These are phyloP conservation scores for Neonectria ditissima DNA, from an alignment of 2,329 filamentous ascomycete genomes.

Conservation along the genomic window DNA sequence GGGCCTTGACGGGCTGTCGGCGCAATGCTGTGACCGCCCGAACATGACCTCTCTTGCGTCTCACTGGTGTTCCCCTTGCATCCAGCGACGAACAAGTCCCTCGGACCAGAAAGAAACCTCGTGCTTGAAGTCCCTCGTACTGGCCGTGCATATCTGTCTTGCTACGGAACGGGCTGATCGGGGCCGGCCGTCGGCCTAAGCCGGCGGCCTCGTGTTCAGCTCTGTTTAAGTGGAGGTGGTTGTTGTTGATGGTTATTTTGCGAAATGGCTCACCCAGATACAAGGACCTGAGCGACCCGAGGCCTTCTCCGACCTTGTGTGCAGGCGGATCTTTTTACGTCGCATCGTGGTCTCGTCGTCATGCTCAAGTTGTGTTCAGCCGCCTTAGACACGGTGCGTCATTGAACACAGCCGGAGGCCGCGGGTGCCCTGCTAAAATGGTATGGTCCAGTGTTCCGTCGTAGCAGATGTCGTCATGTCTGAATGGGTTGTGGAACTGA, in stretches of 20 bases:
- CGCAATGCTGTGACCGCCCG: not conserved
- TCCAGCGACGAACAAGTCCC: not conserved
- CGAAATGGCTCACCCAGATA: not conserved
- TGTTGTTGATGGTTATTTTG: not conserved
- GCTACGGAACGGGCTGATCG: not conserved
- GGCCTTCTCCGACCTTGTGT: not conserved
- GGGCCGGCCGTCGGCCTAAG: not conserved
- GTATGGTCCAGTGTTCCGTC: not conserved
- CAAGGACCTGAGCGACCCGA: not conserved
- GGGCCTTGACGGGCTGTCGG: not conserved
- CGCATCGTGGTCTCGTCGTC: not conserved
- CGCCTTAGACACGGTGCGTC: not conserved
- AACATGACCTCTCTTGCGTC: not conserved
- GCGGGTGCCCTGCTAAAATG: not conserved
- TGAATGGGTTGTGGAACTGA: not conserved
- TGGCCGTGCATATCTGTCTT: not conserved
- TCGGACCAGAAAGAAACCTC: not conserved
- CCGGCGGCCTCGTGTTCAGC: not conserved
- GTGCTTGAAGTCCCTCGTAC: not conserved
- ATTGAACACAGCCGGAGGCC: not conserved
- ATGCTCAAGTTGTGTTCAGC: not conserved
- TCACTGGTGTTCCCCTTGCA: not conserved
- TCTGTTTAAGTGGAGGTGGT: not conserved
- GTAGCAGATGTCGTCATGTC: not conserved
- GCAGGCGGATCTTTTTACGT: not conserved